Percentiles rank a stretch among this genome's conserved stretches.
phyloP scores from a whole-genome alignment of 139 green algal genomes.

The Coccomyxa sp. region DNA sequence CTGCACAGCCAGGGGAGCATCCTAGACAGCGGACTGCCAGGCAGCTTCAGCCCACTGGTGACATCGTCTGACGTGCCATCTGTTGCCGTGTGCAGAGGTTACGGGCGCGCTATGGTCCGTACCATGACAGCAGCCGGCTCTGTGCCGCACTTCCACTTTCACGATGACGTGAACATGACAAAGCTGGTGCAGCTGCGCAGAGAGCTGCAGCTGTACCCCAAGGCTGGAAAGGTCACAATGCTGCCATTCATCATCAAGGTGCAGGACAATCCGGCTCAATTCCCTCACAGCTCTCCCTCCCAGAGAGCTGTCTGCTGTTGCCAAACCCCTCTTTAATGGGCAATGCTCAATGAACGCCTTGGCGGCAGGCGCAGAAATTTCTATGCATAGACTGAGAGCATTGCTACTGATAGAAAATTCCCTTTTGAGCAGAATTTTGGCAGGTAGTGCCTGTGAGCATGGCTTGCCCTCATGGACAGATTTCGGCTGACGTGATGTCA shows the following conservation, averaged over 20 bases:
- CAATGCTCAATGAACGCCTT: no score
- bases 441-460: no score
- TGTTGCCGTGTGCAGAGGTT: slow-evolving; percentile 49
- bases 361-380: no score
- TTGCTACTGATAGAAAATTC: no score
- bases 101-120: slow-evolving; percentile 71
- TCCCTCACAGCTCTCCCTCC: no score
- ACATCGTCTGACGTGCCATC: not conserved
- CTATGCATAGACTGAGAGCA: no score
- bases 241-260: slow-evolving; percentile 85
- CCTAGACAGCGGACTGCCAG: not conserved
- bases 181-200: slow-evolving; percentile 49
- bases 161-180: slow-evolving; percentile 72
- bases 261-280: no score
- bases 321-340: no score
- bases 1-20: not conserved
- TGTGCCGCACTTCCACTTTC: slow-evolving; percentile 84
- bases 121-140: slow-evolving; percentile 58
- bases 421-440: no score
- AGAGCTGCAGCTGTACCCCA: slow-evolving; percentile 12
- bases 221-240: slow-evolving; percentile 69
- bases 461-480: no score
- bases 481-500: no score
- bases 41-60: not conserved
- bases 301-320: no score